Evolutionary conservation across 73 alveolate species (phyloP).

Genomic region (Effrenium voratum): DNA sequence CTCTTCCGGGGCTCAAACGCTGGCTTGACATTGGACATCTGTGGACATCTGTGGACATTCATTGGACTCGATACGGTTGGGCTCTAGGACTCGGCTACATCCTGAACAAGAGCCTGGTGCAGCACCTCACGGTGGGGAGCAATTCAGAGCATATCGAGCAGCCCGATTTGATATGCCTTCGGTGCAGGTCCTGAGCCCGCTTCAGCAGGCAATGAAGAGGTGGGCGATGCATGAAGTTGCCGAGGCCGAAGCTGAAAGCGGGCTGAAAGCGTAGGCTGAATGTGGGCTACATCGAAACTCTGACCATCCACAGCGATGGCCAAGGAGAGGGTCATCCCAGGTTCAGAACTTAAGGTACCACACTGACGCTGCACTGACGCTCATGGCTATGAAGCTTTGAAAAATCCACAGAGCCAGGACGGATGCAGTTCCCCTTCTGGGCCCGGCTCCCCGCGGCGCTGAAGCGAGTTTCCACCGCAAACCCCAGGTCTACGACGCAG

Average conservation of each 20-base stretch:
- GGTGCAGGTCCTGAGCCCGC: constrained; percentile 71
- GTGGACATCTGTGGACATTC: no score
- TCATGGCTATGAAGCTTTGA: no score
- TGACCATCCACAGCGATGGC: constrained; percentile 87
- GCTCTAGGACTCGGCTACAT: constrained; percentile 70
- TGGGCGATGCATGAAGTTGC: not conserved
- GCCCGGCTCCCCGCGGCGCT: not conserved
- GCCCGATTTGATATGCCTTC: no score
- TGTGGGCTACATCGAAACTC: constrained; percentile 78
- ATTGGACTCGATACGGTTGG: no score
- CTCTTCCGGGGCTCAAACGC: not conserved
- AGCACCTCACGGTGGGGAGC: constrained; percentile 50
- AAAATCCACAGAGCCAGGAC: constrained; percentile 38
- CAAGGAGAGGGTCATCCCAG: no score
- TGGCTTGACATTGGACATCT: no score
- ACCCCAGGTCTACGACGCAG: constrained; percentile 75
- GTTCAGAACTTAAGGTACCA: no score
- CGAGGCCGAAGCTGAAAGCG: no score
- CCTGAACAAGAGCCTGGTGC: constrained; percentile 56
- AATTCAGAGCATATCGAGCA: no score
- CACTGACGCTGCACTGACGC: no score
- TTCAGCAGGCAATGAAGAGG: constrained; percentile 90
- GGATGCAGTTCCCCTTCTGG: constrained; percentile 90
- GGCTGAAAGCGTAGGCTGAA: no score
- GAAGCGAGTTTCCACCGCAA: not conserved